Percentiles rank a stretch among this genome's conserved stretches.
Conservation (phyloP, 352 stramenopile genomes). For the Pythium pectinolyticum region DNA sequence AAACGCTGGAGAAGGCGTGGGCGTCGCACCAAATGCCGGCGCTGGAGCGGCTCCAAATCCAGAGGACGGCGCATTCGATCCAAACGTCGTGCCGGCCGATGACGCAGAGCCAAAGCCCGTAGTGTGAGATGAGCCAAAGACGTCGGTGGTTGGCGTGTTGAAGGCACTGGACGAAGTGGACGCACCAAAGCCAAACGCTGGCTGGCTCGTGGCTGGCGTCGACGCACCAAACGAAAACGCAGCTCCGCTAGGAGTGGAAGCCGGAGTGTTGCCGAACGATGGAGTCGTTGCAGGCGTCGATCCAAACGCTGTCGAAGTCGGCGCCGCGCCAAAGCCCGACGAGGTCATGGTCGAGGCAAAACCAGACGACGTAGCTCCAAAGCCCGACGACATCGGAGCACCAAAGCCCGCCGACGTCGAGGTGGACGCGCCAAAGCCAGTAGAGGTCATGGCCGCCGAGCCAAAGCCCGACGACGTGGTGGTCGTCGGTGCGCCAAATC, state of each 20-base stretch:
- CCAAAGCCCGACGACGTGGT: conserved; percentile 37
- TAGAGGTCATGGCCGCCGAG: conserved; percentile 15
- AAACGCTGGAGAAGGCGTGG: conserved; percentile 22
- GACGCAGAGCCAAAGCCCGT: conserved; percentile 27
- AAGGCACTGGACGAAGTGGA: conserved; percentile 26
- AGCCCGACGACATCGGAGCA: neutral
- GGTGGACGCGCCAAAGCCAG: conserved; percentile 14
- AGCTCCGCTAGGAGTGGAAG: conserved; percentile 27
- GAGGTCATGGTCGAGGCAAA: conserved; percentile 32
- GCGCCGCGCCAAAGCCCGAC: conserved; percentile 31
- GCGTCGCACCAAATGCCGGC: conserved; percentile 38
- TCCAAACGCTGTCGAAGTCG: conserved; percentile 38
- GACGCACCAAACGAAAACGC: conserved; percentile 31
- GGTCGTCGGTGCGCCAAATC: conserved; percentile 32
- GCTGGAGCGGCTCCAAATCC: conserved; percentile 38
- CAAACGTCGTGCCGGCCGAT: conserved; percentile 14
- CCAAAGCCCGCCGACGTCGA: conserved; percentile 23
- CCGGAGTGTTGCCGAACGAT: conserved; percentile 40
- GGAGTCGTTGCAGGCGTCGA: conserved; percentile 34
- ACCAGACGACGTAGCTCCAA: conserved; percentile 18
- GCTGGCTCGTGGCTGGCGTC: conserved; percentile 28
- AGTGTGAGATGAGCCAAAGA: conserved; percentile 34
- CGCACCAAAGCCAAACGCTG: conserved; percentile 23
- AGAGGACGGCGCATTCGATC: conserved; percentile 24
- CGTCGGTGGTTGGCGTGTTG: conserved; percentile 30